phyloP scores from a whole-genome alignment of 192 early-diverging fungal species.

The Umbelopsis ramanniana region DNA sequence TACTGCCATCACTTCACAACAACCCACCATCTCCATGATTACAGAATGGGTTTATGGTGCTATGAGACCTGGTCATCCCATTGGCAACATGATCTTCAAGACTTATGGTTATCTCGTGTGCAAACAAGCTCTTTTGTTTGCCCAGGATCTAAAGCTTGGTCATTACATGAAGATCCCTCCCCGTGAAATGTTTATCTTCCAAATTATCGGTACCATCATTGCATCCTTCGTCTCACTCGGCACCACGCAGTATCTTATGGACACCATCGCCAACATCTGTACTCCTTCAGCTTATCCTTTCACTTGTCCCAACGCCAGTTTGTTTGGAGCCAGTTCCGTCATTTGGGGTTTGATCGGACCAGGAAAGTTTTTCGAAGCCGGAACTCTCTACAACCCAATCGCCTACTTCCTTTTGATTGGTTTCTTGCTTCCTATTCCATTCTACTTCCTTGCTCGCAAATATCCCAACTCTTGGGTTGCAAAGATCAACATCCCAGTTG shows the following conservation, averaged over 20 bases:
- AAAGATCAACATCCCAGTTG: slow-evolving; percentile 70
- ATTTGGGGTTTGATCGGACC: slow-evolving; percentile 86
- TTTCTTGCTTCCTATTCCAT: slow-evolving; percentile 69
- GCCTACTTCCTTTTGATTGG: slow-evolving; percentile 67
- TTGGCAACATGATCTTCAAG: slow-evolving; percentile 74
- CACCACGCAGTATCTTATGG: slow-evolving; percentile 71
- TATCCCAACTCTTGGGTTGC: slow-evolving; percentile 74
- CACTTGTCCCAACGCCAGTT: slow-evolving; percentile 59
- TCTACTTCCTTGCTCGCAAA: slow-evolving; percentile 62
- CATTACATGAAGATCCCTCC: slow-evolving; percentile 88
- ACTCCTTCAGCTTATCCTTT: slow-evolving; percentile 66
- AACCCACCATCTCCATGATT: slow-evolving; percentile 64
- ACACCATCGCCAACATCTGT: slow-evolving; percentile 59
- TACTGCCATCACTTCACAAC: slow-evolving; percentile 62
- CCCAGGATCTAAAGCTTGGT: slow-evolving; percentile 74
- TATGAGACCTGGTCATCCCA: slow-evolving; percentile 63
- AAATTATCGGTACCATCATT: slow-evolving; percentile 74
- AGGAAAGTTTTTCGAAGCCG: slow-evolving; percentile 63
- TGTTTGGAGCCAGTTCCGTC: slow-evolving; percentile 73
- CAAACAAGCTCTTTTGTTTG: slow-evolving; percentile 63
- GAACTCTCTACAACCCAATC: slow-evolving; percentile 47
- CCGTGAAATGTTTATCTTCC: slow-evolving; percentile 76
- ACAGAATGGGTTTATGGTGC: slow-evolving; percentile 72
- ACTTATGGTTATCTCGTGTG: slow-evolving; percentile 64
- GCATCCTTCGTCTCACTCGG: slow-evolving; percentile 72